Evolutionary conservation across 2,329 filamentous ascomycete genomes (phyloP).

Genomic region (Claviceps digitariae): DNA sequence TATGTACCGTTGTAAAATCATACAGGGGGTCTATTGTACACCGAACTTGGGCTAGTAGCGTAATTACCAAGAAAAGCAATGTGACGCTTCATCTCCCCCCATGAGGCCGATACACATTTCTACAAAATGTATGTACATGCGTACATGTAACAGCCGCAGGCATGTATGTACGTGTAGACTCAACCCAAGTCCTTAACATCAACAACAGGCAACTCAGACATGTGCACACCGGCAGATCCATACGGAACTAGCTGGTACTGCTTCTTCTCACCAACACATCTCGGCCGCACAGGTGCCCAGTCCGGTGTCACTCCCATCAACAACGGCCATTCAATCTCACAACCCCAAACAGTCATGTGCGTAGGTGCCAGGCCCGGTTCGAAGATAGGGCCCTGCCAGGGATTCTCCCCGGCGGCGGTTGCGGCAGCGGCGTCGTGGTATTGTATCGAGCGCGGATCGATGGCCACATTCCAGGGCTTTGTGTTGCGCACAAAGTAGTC

Average conservation of each 20-base stretch:
- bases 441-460: conserved; percentile 13
- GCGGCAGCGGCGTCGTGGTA: conserved; percentile 8
- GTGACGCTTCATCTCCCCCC: too few relatives aligned
- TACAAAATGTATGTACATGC: too few relatives aligned
- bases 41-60: too few relatives aligned
- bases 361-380: conserved; percentile 18
- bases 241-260: conserved; percentile 27
- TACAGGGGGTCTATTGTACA: too few relatives aligned
- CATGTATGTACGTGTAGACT: too few relatives aligned
- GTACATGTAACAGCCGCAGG: too few relatives aligned
- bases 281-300: conserved; percentile 8
- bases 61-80: too few relatives aligned
- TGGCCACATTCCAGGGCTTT: conserved; percentile 16
- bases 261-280: conserved; percentile 15
- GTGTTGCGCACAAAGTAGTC: conserved; percentile 21
- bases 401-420: background rate
- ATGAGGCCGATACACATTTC: too few relatives aligned
- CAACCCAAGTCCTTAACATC: background rate
- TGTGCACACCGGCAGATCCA: conserved; percentile 31
- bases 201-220: conserved; percentile 16
- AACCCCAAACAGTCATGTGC: conserved; percentile 22
- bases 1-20: too few relatives aligned
- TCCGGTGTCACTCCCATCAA: conserved; percentile 19
- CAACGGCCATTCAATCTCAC: conserved; percentile 23
- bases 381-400: conserved; percentile 13